Evolutionary conservation across 2,329 filamentous ascomycete genomes (phyloP).

Genomic region (Metarhizium guizhouense): DNA sequence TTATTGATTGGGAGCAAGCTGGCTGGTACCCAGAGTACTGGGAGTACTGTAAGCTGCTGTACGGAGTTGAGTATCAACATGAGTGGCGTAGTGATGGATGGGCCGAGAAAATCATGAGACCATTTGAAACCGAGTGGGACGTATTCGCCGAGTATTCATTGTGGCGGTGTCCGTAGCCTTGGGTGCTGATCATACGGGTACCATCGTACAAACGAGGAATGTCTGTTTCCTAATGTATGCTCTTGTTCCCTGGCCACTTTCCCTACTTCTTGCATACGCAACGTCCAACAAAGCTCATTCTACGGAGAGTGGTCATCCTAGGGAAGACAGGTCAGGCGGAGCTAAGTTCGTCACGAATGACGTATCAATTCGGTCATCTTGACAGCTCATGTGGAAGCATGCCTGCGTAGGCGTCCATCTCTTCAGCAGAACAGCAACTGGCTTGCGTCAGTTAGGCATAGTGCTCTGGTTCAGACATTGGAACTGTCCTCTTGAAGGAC

Average conservation of each 20-base stretch:
- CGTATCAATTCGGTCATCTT: no score
- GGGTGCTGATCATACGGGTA: background rate
- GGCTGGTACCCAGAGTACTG: constrained; percentile 23
- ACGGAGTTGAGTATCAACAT: constrained; percentile 8
- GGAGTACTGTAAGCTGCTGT: constrained; percentile 19
- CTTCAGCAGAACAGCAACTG: no score
- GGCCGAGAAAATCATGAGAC: constrained; percentile 12
- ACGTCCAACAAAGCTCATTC: background rate
- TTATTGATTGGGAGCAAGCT: constrained; percentile 18
- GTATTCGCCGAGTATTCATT: constrained; percentile 9
- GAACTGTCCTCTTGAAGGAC: no score
- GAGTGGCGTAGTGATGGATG: constrained; percentile 13
- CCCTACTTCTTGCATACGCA: background rate
- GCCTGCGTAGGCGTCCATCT: no score
- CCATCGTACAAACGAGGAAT: background rate
- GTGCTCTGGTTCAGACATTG: no score
- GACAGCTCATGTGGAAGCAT: no score
- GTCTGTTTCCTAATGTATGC: background rate
- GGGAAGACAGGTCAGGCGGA: background rate
- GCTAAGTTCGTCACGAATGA: background rate
- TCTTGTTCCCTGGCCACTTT: background rate
- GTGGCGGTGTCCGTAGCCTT: constrained; percentile 10
- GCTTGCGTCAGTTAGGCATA: no score
- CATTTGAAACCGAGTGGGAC: constrained; percentile 7
- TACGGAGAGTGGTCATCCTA: background rate